Base-by-base conservation (phyloP, 179 eudicot species). In the Camellia oleifera region DNA sequence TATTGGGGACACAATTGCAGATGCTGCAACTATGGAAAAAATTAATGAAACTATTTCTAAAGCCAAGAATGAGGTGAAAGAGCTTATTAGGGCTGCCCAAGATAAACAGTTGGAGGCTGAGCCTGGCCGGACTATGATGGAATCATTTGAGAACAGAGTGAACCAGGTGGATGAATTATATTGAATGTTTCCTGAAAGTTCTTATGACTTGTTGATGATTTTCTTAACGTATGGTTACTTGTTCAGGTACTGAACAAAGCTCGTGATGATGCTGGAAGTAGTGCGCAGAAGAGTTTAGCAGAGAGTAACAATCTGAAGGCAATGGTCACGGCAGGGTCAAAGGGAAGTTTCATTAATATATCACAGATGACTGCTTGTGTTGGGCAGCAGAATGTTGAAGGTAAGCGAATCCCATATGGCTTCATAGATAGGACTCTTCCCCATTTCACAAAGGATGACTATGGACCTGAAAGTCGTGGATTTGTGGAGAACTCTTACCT, bases 301-400 rank as follows among this genome's bases (percentile, higher is more conserved):
- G 99, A 95, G 89, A 95, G 98, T 81, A 97, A 97, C 87, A 97
- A 97, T 86, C 90, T 97, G 67, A 97, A 97, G 86, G 98, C 99
- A 69, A 97, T 97, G 99, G 99, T 95, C 48, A 95, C 98, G 7
- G 99, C 99, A 70, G 99, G 99, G 46, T 97, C 99, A 6, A 95
- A 95, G 84, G 98, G 99, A 81, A 97, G 98, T 91, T 97, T 93
- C 76, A 97, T 97, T 81, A 97, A 97, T 74, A 97, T 95, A 78
- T 95, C 99, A 18, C 99, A 97, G 88, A 97, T 97, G 99, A 97
- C 98, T 89, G 99, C 98, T 72, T 97, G 99, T 92, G 99, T 97
- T 82, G 99, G 99, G 61, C 99, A 97, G 89, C 99, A 95, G 86
- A 97, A 97, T 82, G 99, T 97, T 77, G 98, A 95, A 85, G 99